These are phyloP conservation scores for Botrytis aclada DNA, from an alignment of 2,329 filamentous ascomycete species.

Conservation along the genomic window DNA sequence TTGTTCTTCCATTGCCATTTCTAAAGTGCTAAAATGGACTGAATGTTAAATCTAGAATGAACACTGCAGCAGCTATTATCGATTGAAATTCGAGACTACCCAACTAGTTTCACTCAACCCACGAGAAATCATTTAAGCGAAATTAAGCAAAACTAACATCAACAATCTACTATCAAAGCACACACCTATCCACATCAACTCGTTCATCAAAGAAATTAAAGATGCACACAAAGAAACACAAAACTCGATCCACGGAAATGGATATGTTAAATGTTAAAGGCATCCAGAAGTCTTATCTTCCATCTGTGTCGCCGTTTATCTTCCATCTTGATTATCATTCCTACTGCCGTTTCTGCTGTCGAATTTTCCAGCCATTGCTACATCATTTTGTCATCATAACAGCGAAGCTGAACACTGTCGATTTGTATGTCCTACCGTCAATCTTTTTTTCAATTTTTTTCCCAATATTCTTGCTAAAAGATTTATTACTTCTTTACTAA, in stretches of 20 bases:
- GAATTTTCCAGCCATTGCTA: background rate
- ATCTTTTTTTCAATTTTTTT: no score
- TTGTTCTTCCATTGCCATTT: background rate
- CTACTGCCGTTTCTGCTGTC: background rate
- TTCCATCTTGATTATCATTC: no score
- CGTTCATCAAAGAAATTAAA: background rate
- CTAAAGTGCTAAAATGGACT: rapidly evolving
- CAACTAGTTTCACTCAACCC: background rate
- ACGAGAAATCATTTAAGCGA: background rate
- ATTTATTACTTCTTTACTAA: no score
- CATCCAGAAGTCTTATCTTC: background rate
- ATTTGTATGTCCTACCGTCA: no score
- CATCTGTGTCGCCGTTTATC: no score
- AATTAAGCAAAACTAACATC: background rate
- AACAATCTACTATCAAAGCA: background rate
- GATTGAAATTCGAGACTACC: background rate
- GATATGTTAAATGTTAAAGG: rapidly evolving
- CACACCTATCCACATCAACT: background rate
- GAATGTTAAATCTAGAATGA: background rate
- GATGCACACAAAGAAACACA: no score
- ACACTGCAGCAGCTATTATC: background rate
- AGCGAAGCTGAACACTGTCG: no score
- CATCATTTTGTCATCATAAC: no score
- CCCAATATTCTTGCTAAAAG: no score
- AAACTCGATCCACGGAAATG: background rate